Evolutionary conservation across 192 early-diverging fungal species (phyloP).

Genomic region (Glomus cerebriforme): DNA sequence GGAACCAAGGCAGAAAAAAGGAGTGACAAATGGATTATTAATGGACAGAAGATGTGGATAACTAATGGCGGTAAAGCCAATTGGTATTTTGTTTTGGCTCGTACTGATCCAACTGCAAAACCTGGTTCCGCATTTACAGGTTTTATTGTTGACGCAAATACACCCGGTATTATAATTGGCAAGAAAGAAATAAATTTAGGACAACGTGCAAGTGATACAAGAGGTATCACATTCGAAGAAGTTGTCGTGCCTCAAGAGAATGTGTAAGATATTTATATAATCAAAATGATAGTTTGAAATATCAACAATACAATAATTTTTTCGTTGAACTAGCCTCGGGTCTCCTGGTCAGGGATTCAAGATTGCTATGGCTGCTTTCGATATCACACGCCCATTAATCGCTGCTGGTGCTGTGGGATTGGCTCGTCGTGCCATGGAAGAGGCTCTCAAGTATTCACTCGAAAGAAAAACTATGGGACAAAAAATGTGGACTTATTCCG

Average conservation of each 20-base stretch:
- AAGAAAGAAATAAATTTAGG: conserved; percentile 98
- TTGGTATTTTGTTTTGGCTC: conserved; percentile 96
- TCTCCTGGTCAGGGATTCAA: conserved; percentile 87
- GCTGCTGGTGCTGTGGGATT: conserved; percentile 88
- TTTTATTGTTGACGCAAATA: conserved; percentile 91
- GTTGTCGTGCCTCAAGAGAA: conserved; percentile 83
- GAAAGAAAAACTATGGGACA: conserved; percentile 98
- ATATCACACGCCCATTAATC: conserved; percentile 89
- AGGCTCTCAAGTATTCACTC: conserved; percentile 83
- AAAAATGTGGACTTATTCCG: conserved; percentile 51
- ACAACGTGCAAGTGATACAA: conserved; percentile 90
- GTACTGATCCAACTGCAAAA: conserved; percentile 76
- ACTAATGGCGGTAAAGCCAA: conserved; percentile 96
- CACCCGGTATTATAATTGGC: conserved; percentile 86
- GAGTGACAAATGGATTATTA: conserved; percentile 80
- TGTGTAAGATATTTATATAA: conserved; percentile 39
- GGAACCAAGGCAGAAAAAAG: conserved; percentile 71
- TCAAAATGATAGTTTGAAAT: not conserved
- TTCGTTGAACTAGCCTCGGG: conserved; percentile 49
- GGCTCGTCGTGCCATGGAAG: conserved; percentile 89
- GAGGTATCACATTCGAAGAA: conserved; percentile 85
- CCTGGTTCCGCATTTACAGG: conserved; percentile 92
- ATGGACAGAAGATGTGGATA: conserved; percentile 98
- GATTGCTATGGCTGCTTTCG: conserved; percentile 97
- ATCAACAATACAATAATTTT: not conserved